Conservation (phyloP, 148 eudicot species). For the Chenopodium quinoa region DNA sequence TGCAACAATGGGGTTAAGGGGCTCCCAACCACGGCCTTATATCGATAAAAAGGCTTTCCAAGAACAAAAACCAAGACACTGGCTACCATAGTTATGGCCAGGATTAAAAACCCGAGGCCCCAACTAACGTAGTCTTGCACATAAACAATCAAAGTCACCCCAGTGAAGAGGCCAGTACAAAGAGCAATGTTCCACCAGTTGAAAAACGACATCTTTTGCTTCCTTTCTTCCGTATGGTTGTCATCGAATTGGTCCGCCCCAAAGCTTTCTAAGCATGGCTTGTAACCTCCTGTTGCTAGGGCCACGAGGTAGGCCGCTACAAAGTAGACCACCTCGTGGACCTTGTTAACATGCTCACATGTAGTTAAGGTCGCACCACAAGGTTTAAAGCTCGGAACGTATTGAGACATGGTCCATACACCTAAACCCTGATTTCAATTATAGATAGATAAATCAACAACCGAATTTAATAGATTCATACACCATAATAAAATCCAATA, state of each 20-base stretch:
- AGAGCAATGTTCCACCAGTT: slow-evolving; percentile 81
- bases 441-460: too few species aligned
- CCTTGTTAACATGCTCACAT: slow-evolving; percentile 40
- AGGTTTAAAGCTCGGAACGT: slow-evolving; percentile 56
- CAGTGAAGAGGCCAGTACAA: slow-evolving; percentile 58
- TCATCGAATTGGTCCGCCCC: slow-evolving; percentile 74
- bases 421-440: slow-evolving; percentile 48
- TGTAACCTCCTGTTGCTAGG: slow-evolving; percentile 78
- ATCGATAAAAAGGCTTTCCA: slow-evolving; percentile 71
- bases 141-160: slow-evolving; percentile 71
- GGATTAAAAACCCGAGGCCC: slow-evolving; percentile 49
- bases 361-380: slow-evolving; percentile 24
- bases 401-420: slow-evolving; percentile 52
- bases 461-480: too few species aligned
- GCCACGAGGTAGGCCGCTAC: slow-evolving; percentile 64
- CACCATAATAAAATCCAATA: too few species aligned
- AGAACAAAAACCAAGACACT: slow-evolving; percentile 45
- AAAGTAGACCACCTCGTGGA: slow-evolving; percentile 56
- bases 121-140: slow-evolving; percentile 67
- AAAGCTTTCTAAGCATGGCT: slow-evolving; percentile 74
- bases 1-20: slow-evolving; percentile 64
- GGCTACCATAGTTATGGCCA: slow-evolving; percentile 44
- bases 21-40: slow-evolving; percentile 51
- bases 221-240: slow-evolving; percentile 37
- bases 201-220: slow-evolving; percentile 69